Percentiles rank a stretch among this genome's conserved stretches.
These are phyloP conservation scores for Lachnum nothofagi DNA, from an alignment of 2,329 filamentous ascomycete genomes.

Conservation along the genomic window DNA sequence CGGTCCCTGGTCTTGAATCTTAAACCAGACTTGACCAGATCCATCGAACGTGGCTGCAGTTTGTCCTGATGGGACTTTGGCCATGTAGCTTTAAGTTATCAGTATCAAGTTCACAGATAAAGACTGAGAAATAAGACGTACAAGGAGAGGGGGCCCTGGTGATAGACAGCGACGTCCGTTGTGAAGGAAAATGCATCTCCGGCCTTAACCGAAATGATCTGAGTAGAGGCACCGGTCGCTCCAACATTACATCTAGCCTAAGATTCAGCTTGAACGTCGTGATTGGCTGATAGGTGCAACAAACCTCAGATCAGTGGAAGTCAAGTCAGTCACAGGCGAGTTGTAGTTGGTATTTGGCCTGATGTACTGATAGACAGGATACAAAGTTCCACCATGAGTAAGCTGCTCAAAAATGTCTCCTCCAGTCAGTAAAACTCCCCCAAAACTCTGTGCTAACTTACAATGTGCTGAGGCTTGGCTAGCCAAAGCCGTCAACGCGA, in stretches of 20 bases:
- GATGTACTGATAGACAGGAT: constrained; percentile 46
- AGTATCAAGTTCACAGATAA: neutral
- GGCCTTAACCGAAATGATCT: constrained; percentile 30
- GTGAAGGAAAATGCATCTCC: constrained; percentile 43
- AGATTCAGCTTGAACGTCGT: constrained; percentile 33
- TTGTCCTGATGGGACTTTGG: constrained; percentile 31
- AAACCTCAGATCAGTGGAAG: constrained; percentile 21
- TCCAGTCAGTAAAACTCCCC: neutral
- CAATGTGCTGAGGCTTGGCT: constrained; percentile 16
- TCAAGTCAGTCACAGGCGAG: constrained; percentile 40
- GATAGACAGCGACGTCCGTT: constrained; percentile 37
- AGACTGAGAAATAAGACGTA: constrained; percentile 1
- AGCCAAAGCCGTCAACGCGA: constrained; percentile 8
- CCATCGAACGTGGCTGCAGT: constrained; percentile 34
- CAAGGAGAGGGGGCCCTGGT: constrained; percentile 34
- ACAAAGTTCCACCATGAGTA: constrained; percentile 21
- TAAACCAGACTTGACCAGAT: constrained; percentile 35
- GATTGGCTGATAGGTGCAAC: neutral
- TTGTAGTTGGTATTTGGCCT: constrained; percentile 42
- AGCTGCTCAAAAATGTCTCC: constrained; percentile 29
- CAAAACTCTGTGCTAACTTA: neutral
- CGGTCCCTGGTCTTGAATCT: constrained; percentile 33
- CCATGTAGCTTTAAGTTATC: constrained; percentile 29
- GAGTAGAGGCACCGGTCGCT: constrained; percentile 19
- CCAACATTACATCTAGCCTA: constrained; percentile 42